Evolutionary conservation across 2,329 filamentous ascomycete genomes (phyloP), one percentile per base, ranked within the genome.

Genomic region (Colletotrichum lentis): DNA sequence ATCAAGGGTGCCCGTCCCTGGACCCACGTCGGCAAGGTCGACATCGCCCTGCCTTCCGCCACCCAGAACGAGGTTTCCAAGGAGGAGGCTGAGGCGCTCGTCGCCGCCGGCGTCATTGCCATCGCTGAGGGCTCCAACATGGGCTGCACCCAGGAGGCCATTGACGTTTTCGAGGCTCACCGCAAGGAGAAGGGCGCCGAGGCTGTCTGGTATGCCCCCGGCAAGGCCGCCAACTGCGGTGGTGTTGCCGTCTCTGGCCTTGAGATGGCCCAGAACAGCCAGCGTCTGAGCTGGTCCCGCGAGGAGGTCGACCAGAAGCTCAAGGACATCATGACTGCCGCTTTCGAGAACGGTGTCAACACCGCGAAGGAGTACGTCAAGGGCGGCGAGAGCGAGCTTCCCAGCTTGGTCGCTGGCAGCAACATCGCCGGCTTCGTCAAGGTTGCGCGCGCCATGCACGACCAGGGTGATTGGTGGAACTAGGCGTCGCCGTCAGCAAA

Each of bases 361-460:
- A 97, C 94, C 1, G 94, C 95, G 70, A 91, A 94, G 87, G 89
- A 94, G 83, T 98, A 96, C 80, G 91, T 96, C 74, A 86, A 88
- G 71, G 84, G 89, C 63, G 85, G 85, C 73, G 93, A 96, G 78
- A 93, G 90, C 74, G 92, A 95, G 83, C 89, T 96, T 74, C 96
- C 96, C 73, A 94, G 90, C 73, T 85, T 98, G 77, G 94, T 98
- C 47, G 94, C 93, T 68, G 96, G 96, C 74, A 92, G 90, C 85
- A 98, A 98, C 84, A 97, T 99, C 83, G 96, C 96, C 69, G 96
- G 96, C 67, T 98, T 97, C 85, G 91, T 91, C 82, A 99, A 98
- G 90, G 95, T 98, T 63, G 94, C 91, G 60, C 87, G 89, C 75
- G 95, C 96, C 76, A 98, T 98, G 95, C 88, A 91, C 79, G 93